Percentiles rank a stretch among this genome's conserved stretches.
Evolutionary conservation across 164 flowering plant genomes (phyloP).

Genomic region (Chimonanthus salicifolius): DNA sequence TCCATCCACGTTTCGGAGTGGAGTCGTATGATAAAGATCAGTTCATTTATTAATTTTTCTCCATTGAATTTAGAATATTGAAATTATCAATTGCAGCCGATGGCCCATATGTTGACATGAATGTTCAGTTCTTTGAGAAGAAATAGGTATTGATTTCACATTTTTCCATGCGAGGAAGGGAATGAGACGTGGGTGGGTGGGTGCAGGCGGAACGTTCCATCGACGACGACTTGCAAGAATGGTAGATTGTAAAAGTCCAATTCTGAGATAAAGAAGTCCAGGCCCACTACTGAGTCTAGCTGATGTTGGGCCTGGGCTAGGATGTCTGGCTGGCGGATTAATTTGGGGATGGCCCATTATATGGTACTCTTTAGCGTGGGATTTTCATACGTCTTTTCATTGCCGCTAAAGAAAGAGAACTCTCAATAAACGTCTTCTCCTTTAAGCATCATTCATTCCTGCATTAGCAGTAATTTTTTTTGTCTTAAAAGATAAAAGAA

Average conservation of each 20-base stretch:
- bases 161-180: constrained; percentile 57
- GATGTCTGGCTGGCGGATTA: constrained; percentile 57
- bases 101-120: constrained; percentile 81
- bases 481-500: no score
- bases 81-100: constrained; percentile 40
- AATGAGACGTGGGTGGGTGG: constrained; percentile 68
- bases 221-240: constrained; percentile 60
- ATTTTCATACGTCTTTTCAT: no score
- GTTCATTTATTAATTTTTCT: no score
- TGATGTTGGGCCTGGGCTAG: constrained; percentile 45
- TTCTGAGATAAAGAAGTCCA: constrained; percentile 48
- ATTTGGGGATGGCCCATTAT: constrained; percentile 82
- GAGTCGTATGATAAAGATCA: no score
- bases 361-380: no score
- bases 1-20: no score
- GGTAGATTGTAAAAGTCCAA: constrained; percentile 49
- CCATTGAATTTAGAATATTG: no score
- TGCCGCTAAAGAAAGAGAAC: no score
- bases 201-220: constrained; percentile 80
- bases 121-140: constrained; percentile 63
- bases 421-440: no score
- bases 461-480: no score
- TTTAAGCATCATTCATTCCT: no score
- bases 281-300: constrained; percentile 66
- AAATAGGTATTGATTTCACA: constrained; percentile 67